phyloP scores from a whole-genome alignment of 495 filamentous ascomycete species.

The Staphylotrichum longicolle region DNA sequence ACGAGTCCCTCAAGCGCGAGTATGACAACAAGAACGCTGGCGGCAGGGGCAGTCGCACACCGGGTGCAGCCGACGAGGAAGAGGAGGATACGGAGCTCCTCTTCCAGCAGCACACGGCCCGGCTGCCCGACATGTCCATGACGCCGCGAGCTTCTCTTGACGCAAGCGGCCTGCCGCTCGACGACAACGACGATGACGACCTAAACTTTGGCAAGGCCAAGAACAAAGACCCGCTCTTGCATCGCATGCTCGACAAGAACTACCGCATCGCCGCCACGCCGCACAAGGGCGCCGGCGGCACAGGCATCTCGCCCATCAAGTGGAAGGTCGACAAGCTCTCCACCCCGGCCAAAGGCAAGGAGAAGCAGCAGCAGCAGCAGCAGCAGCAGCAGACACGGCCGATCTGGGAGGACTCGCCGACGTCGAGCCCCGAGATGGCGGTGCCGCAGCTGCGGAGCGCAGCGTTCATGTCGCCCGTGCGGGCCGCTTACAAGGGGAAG shows the following conservation, averaged over 20 bases:
- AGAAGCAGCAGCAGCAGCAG: constrained; percentile 34
- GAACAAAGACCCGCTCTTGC: constrained; percentile 70
- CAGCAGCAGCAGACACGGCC: constrained; percentile 32
- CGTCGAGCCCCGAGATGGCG: constrained; percentile 74
- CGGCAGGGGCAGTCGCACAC: constrained; percentile 8
- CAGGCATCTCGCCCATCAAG: constrained; percentile 35
- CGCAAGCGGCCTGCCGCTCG: constrained; percentile 26
- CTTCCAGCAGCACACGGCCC: constrained; percentile 42
- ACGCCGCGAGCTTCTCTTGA: constrained; percentile 41
- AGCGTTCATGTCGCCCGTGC: constrained; percentile 74
- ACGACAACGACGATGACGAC: constrained; percentile 41
- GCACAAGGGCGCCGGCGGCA: constrained; percentile 45
- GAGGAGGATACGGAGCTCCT: constrained; percentile 45
- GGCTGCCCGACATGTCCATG: constrained; percentile 59
- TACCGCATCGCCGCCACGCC: constrained; percentile 93
- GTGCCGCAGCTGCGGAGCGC: constrained; percentile 79
- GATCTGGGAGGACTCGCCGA: constrained; percentile 57
- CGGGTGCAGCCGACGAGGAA: constrained; percentile 22
- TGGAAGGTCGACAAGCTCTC: constrained; percentile 36
- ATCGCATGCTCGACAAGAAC: constrained; percentile 86
- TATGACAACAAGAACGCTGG: constrained; percentile 34
- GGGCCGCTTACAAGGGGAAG: constrained; percentile 31
- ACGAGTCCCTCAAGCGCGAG: constrained; percentile 62
- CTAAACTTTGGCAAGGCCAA: constrained; percentile 42
- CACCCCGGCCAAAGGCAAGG: constrained; percentile 31